Percentiles rank a stretch among this genome's conserved stretches.
phyloP scores from a whole-genome alignment of 768 basidiomycete genomes.

The Cystofilobasidium bisporidii region DNA sequence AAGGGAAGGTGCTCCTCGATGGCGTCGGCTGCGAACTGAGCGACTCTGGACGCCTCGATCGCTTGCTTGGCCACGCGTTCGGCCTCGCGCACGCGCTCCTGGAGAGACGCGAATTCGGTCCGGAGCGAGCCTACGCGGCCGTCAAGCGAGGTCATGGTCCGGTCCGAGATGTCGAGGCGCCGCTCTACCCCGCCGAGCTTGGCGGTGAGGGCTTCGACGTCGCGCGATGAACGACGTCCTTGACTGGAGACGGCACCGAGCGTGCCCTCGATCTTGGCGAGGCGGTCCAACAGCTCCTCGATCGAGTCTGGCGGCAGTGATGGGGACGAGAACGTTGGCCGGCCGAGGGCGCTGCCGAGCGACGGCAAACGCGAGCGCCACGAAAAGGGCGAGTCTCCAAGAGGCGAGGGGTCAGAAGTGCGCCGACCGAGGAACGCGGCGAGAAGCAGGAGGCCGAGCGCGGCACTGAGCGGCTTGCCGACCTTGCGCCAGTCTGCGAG shows the following conservation, averaged over 20 bases:
- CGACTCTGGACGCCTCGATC: slow-evolving; percentile 35
- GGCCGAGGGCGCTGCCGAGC: not conserved
- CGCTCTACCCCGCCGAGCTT: slow-evolving; percentile 17
- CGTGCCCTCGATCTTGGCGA: slow-evolving; percentile 35
- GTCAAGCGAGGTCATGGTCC: slow-evolving; percentile 8
- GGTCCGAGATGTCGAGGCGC: not conserved
- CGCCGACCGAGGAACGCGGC: slow-evolving; percentile 10
- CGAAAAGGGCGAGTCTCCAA: slow-evolving; percentile 25
- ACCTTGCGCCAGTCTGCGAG: slow-evolving; percentile 15
- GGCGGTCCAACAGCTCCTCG: slow-evolving; percentile 36
- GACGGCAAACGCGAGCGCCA: slow-evolving; percentile 22
- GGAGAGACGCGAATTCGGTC: slow-evolving; percentile 31
- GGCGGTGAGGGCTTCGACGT: slow-evolving; percentile 12
- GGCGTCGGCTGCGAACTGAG: slow-evolving; percentile 32
- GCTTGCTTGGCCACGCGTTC: slow-evolving; percentile 35
- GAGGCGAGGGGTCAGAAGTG: slow-evolving; percentile 13
- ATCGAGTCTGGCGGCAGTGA: slow-evolving; percentile 34
- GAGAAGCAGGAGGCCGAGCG: not conserved
- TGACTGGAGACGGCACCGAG: slow-evolving; percentile 32
- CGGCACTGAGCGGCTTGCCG: not conserved
- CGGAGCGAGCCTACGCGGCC: slow-evolving; percentile 14
- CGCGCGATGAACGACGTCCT: slow-evolving; percentile 24
- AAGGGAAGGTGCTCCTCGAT: slow-evolving; percentile 41
- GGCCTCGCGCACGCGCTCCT: slow-evolving; percentile 34
- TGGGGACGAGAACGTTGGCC: not conserved